Base-by-base conservation (phyloP, 371 early-diverging fungal species). In the Mortierella sp. region DNA sequence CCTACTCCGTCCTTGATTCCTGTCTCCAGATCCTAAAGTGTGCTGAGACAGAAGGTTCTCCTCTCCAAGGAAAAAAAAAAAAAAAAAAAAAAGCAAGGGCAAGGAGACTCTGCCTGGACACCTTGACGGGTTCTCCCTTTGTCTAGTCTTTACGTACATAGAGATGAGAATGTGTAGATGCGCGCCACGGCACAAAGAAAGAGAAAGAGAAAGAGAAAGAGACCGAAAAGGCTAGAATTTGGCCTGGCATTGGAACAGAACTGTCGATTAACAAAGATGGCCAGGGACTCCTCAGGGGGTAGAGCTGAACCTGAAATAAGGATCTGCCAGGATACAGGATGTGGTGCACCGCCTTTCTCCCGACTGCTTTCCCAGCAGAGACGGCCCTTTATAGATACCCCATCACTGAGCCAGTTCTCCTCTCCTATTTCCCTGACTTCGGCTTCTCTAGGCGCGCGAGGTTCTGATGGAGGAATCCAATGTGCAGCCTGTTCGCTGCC, bases 401-500 rank as follows among this genome's bases (percentile, higher is more conserved):
- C 3, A 5, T 37, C 37, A 37, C 3, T 3, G 37, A 37, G 9
- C 9, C 5, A 37, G 37, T 37, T 3, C 37, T 37, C 37, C 37
- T 37, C 37, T 37, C 37, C 37, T 37, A 5, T 9, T 5, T 37
- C 37, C 30, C 26, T 66, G 4, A 12, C 29, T 45, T 62, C 18
- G 18, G 7, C 23, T 21, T 50, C 50, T 18, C 18, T 84, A 96
- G 97, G 96, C 95, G 45, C 93, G 94, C 70, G 97, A 98, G 76
- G 86, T 97, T 53, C 86, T 98, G 21, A 89, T 93, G 87, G 93
- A 94, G 74, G 97, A 98, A 73, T 91, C 93, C 44, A 98, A 96
- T 81, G 96, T 98, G 18, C 96, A 96, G 74, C 95, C 94, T n/a
- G 95, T 97, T 23, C 89, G 89, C 59, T 93, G 94, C 65, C 99